These are phyloP conservation scores for Phytophthora chlamydospora DNA, from an alignment of 352 stramenopile genomes.

Conservation along the genomic window DNA sequence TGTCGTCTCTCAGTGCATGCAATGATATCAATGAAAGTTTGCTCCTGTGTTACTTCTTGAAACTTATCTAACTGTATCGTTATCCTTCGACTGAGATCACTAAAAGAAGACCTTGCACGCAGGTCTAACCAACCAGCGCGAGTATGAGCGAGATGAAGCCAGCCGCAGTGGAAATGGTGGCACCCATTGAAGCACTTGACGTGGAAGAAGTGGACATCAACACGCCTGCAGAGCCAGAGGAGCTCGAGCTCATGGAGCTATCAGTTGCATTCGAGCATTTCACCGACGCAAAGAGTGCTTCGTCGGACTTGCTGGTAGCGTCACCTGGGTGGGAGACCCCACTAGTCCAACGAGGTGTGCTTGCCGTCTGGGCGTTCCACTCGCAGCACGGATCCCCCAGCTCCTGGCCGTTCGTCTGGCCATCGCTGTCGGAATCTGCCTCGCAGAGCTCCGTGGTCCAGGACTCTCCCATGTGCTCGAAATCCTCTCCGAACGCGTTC, in stretches of 20 bases:
- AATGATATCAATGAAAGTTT: too few species aligned
- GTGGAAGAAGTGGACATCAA: slow-evolving; percentile 2
- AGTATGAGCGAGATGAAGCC: slow-evolving; percentile 7
- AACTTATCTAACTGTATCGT: too few species aligned
- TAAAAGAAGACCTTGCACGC: too few species aligned
- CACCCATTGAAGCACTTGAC: neutral
- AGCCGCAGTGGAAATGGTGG: neutral
- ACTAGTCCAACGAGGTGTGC: slow-evolving; percentile 16
- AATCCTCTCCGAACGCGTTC: slow-evolving; percentile 37
- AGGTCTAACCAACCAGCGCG: slow-evolving; percentile 3
- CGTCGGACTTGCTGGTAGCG: slow-evolving; percentile 18
- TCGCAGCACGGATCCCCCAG: slow-evolving; percentile 36
- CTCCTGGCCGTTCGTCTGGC: slow-evolving; percentile 39
- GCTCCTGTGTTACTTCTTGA: too few species aligned
- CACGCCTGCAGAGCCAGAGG: neutral
- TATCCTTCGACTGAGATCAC: too few species aligned
- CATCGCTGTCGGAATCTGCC: slow-evolving; percentile 34
- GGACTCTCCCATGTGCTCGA: slow-evolving; percentile 14
- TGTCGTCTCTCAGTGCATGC: too few species aligned
- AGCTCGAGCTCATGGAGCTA: slow-evolving; percentile 2
- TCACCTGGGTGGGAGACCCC: slow-evolving; percentile 36
- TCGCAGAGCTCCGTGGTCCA: slow-evolving; percentile 37
- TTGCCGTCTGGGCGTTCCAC: slow-evolving; percentile 16
- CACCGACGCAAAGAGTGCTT: slow-evolving; percentile 13
- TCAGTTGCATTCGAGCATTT: slow-evolving; percentile 16